Evolutionary conservation across 441 rosid genomes (phyloP), one percentile per base, ranked within the genome.

Genomic region (Jatropha podagrica): DNA sequence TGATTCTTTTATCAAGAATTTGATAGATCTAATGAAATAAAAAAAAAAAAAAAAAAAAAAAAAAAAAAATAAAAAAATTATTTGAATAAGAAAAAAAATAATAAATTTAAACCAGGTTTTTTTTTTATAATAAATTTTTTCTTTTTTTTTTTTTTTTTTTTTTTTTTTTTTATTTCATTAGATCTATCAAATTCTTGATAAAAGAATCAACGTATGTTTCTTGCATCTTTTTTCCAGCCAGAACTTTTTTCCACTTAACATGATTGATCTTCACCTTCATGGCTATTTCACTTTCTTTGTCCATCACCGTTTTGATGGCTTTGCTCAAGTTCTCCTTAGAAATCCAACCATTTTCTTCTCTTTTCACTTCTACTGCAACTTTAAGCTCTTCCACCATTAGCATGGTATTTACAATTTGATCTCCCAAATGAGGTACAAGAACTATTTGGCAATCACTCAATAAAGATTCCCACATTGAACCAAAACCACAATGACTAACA

Each of bases 291-390:
- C 81, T 71, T 3, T 78, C 79, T 14, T 56, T 46, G 37, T 81
- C 82, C 85, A 74, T 81, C 26, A 61, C 82, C 27, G 64, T 42
- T 63, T 20, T 78, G 40, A 86, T 77, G 3, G 88, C 88, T 32
- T 76, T 69, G 42, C 83, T 66, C 20, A 84, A 75, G 4, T 74
- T 42, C 1, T 82, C 81, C 73, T 78, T 85, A 0, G 81, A 72
- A 49, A 85, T 60, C 59, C 77, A 46, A 8, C 81, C 81, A 64
- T 80, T 76, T 78, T 85, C 84, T 1, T 74, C 79, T 68, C 44
- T 85, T 73, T 85, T 79, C 11, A 84, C 84, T 59, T 84, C 83
- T 11, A 85, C 82, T 41, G 86, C 90, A 12, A 82, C 80, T 73
- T 67, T 77, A 23, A 82, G 41, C 17, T 77, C 85, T 63, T 76